Percentiles rank a stretch among this genome's conserved stretches.
These are phyloP conservation scores for Verbena officinalis DNA, from an alignment of 257 asterid genomes.

Conservation along the genomic window DNA sequence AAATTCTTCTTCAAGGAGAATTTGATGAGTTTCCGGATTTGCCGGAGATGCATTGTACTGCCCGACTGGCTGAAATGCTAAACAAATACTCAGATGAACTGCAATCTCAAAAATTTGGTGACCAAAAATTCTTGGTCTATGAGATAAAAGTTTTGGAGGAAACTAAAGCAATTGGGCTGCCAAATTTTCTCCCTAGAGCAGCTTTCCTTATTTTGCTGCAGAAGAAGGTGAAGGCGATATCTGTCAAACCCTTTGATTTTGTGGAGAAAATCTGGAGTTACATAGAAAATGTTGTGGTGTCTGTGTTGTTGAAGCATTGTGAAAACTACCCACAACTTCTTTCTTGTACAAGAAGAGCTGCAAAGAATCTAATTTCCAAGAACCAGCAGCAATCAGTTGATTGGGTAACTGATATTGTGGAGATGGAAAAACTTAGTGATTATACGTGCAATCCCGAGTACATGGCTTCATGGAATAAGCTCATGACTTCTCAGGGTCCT, in stretches of 20 bases:
- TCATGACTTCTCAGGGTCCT: background rate
- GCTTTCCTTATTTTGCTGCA: conserved; percentile 33
- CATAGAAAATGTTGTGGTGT: conserved; percentile 8
- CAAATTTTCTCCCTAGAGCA: conserved; percentile 28
- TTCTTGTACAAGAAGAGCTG: conserved; percentile 35
- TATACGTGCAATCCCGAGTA: conserved; percentile 31
- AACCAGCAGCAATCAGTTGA: conserved; percentile 28
- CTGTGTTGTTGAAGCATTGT: conserved; percentile 25
- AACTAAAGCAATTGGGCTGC: conserved; percentile 12
- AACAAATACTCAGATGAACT: conserved; percentile 1
- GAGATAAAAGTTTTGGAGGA: conserved; percentile 18
- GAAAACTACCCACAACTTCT: conserved; percentile 39
- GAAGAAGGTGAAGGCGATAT: conserved; percentile 29
- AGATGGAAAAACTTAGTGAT: conserved; percentile 32
- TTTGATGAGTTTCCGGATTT: conserved; percentile 40
- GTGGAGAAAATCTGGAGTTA: conserved; percentile 39
- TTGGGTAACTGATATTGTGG: conserved; percentile 25
- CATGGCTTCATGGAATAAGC: conserved; percentile 14
- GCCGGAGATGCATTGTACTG: conserved; percentile 36
- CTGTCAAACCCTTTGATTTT: conserved; percentile 23
- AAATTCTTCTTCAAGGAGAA: conserved; percentile 29
- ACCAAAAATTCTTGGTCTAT: background rate
- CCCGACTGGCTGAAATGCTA: conserved; percentile 18
- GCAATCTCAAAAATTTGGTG: background rate
- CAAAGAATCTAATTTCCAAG: conserved; percentile 23